phyloP scores from a whole-genome alignment of 176 grass and related monocot species.

The Oryza glaberrima region DNA sequence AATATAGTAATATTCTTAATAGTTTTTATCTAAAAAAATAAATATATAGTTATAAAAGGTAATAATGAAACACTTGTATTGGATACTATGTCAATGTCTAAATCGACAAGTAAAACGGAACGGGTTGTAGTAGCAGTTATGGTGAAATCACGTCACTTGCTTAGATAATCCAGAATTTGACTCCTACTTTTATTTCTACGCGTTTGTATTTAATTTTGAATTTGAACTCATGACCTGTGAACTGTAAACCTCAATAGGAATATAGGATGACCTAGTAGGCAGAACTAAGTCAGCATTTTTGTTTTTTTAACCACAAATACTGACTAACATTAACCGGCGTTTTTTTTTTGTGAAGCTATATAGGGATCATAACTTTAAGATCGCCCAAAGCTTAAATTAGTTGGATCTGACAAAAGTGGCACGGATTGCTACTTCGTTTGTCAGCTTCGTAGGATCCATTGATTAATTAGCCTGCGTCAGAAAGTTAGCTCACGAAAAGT shows the following conservation, averaged over 20 bases:
- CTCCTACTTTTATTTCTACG: not conserved
- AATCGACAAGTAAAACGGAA: no score
- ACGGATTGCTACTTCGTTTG: constrained; percentile 46
- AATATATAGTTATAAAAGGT: no score
- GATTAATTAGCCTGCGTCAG: constrained; percentile 37
- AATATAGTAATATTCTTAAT: no score
- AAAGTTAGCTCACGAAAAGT: constrained; percentile 48
- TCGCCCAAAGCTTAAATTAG: constrained; percentile 17
- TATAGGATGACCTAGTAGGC: not conserved
- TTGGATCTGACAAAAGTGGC: constrained; percentile 50
- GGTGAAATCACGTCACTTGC: not conserved
- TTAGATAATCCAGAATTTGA: not conserved
- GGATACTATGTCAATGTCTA: no score
- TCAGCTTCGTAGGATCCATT: constrained; percentile 47
- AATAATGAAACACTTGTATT: no score
- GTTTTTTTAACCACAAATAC: not conserved
- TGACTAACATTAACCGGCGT: not conserved
- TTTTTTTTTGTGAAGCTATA: not conserved
- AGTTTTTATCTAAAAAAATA: no score
- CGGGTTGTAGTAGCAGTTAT: no score
- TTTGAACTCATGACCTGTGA: not conserved
- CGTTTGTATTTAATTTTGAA: not conserved
- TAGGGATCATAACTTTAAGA: not conserved
- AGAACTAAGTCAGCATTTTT: not conserved
- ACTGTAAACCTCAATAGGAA: not conserved